A percentile compares a stretch with the other conserved stretches of the same genome.
phyloP scores from a whole-genome alignment of 371 early-diverging fungal genomes.

The Rhizopus stolonifer region DNA sequence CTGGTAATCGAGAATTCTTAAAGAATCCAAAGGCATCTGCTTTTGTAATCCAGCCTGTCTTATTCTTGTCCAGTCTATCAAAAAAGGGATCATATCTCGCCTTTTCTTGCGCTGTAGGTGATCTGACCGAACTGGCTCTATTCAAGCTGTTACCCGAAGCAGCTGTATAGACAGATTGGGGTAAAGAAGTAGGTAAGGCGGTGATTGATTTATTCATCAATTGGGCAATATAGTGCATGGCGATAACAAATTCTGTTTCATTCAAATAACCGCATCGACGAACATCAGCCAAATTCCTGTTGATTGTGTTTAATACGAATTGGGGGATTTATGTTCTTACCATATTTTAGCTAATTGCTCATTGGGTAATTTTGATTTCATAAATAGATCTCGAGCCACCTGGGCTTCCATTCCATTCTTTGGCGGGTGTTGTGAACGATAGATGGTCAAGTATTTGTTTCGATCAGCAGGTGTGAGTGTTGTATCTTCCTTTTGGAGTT shows the following conservation, averaged over 20 bases:
- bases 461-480: slow-evolving; percentile 18
- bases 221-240: slow-evolving; percentile 73
- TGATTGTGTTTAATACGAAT: too few species aligned
- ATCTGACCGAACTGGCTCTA: neutral
- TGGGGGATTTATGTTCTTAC: slow-evolving; percentile 7
- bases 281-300: slow-evolving; percentile 61
- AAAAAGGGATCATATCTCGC: slow-evolving; percentile 71
- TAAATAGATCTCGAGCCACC: slow-evolving; percentile 17
- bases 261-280: slow-evolving; percentile 58
- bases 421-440: slow-evolving; percentile 16
- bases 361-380: slow-evolving; percentile 25
- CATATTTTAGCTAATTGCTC: slow-evolving; percentile 27
- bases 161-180: slow-evolving; percentile 12
- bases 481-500: neutral
- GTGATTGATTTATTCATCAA: slow-evolving; percentile 62
- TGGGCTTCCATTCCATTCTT: slow-evolving; percentile 20
- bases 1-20: slow-evolving; percentile 76
- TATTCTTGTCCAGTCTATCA: slow-evolving; percentile 60
- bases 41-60: slow-evolving; percentile 33
- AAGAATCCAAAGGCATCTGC: slow-evolving; percentile 83
- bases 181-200: slow-evolving; percentile 14
- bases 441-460: slow-evolving; percentile 21
- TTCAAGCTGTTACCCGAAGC: slow-evolving; percentile 43
- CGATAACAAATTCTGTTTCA: slow-evolving; percentile 66
- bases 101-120: slow-evolving; percentile 66